Evolutionary conservation across 1,284 basidiomycete genomes (phyloP).

Genomic region (Microbotryum lychnidis-dioicae): DNA sequence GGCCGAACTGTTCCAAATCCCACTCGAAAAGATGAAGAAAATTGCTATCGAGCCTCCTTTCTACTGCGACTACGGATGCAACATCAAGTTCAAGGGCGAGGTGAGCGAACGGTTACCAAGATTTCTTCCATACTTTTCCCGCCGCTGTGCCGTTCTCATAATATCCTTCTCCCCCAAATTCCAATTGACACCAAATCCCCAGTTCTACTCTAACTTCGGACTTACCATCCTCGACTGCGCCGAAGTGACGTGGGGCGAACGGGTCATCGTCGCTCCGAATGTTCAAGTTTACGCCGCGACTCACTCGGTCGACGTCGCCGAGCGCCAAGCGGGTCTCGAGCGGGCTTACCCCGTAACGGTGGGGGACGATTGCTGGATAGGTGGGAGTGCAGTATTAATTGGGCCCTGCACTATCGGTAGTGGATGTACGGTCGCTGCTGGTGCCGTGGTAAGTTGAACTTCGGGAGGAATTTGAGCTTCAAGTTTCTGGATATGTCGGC

Average conservation of each 20-base stretch:
- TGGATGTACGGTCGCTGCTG: constrained; percentile 23
- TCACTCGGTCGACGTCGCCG: constrained; percentile 23
- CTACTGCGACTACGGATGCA: constrained; percentile 10
- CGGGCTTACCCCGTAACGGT: constrained; percentile 33
- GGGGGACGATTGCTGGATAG: constrained; percentile 33
- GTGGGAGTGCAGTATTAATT: constrained; percentile 24
- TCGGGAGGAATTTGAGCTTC: too few species aligned
- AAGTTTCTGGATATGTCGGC: too few species aligned
- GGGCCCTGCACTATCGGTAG: constrained; percentile 23
- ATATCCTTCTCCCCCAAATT: background rate
- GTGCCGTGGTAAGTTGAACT: constrained; percentile 10
- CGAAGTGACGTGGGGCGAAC: constrained; percentile 22
- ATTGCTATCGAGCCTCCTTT: constrained; percentile 33
- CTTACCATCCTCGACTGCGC: constrained; percentile 21
- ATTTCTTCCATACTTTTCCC: background rate
- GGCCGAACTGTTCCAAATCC: constrained; percentile 26
- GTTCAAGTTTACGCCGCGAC: constrained; percentile 34
- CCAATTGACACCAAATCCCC: too few species aligned
- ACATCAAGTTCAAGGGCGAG: constrained; percentile 25
- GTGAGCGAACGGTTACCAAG: too few species aligned
- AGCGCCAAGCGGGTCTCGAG: constrained; percentile 28
- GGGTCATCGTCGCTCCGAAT: constrained; percentile 20
- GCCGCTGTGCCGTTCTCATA: background rate
- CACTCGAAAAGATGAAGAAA: constrained; percentile 20
- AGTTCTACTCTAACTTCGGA: constrained; percentile 31